Evolutionary conservation across 2,329 filamentous ascomycete genomes (phyloP).

Genomic region (Rhynchosporium secalis): DNA sequence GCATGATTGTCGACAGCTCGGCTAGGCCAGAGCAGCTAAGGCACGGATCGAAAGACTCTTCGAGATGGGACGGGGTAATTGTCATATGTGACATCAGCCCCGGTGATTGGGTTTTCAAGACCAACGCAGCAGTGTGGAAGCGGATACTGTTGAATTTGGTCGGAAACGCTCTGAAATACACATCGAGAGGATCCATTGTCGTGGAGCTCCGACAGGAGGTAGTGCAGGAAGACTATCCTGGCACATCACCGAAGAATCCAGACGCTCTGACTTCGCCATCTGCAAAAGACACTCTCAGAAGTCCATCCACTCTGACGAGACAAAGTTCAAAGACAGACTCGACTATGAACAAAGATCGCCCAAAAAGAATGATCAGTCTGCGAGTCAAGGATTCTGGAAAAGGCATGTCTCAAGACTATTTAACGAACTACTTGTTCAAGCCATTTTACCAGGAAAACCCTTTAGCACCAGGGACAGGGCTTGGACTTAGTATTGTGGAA

Average conservation of each 20-base stretch:
- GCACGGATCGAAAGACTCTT: not conserved
- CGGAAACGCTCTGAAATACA: conserved; percentile 62
- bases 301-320: not conserved
- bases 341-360: not conserved
- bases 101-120: conserved; percentile 40
- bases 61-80: not conserved
- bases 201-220: conserved; percentile 32
- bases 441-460: conserved; percentile 56
- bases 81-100: conserved; percentile 17
- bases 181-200: conserved; percentile 49
- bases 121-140: conserved; percentile 51
- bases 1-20: not conserved
- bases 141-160: conserved; percentile 58
- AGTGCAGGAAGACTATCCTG: not conserved
- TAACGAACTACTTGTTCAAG: conserved; percentile 55
- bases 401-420: conserved; percentile 61
- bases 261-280: not conserved
- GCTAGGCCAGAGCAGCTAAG: not conserved
- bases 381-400: conserved; percentile 60
- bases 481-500: conserved; percentile 64
- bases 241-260: not conserved
- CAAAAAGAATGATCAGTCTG: conserved; percentile 28
- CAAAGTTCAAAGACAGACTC: not conserved
- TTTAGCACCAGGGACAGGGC: conserved; percentile 37
- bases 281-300: not conserved